Evolutionary conservation across 129 eudicot genomes (phyloP).

Genomic region (Chrysanthemum lavandulifolium): DNA sequence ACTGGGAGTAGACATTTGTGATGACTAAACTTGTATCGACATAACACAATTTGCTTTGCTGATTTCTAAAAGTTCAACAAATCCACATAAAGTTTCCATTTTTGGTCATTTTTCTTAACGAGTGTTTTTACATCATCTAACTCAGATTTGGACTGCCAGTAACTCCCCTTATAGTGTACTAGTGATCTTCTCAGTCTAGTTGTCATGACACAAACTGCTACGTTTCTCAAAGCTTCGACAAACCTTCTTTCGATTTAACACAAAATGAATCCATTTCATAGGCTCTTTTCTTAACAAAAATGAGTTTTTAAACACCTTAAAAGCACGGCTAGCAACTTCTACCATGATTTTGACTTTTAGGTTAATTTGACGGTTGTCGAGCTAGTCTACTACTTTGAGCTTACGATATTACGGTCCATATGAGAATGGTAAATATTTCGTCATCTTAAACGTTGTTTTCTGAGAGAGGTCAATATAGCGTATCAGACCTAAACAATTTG

Average conservation of each 20-base stretch:
- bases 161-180: too few species aligned
- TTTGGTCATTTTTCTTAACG: too few species aligned
- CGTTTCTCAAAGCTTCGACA: not conserved
- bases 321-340: not conserved
- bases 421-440: not conserved
- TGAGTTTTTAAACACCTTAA: not conserved
- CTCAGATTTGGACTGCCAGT: too few species aligned
- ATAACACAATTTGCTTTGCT: not conserved
- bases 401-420: not conserved
- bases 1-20: too few species aligned
- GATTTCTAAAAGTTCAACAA: too few species aligned
- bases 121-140: too few species aligned
- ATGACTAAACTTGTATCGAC: not conserved
- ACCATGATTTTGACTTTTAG: not conserved
- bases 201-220: not conserved
- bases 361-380: not conserved
- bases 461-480: not conserved
- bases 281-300: not conserved
- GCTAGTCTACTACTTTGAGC: not conserved
- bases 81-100: too few species aligned
- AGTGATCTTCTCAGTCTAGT: too few species aligned
- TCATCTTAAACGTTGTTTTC: not conserved
- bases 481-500: not conserved
- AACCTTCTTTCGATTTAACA: not conserved
- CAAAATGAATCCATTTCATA: not conserved